Base-by-base conservation (phyloP, 106 monocot species). In the Narthecium ossifragum region DNA sequence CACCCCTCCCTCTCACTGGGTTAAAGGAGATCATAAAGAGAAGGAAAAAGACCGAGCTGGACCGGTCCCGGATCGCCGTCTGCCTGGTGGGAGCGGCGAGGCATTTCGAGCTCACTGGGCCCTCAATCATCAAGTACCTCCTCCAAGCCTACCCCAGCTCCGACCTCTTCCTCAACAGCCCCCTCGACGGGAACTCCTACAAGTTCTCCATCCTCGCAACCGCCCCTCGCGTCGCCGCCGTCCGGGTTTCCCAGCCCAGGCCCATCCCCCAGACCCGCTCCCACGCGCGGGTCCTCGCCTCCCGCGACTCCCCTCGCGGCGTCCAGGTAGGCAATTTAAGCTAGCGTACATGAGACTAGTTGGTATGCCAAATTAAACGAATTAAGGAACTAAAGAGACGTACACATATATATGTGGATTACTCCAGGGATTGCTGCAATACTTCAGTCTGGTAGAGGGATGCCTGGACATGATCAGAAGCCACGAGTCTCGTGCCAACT, bases 101-200 rank as follows among this genome's bases (percentile, higher is more conserved):
- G 63, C 63, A 81, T 67, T 96, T 96, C 68, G 96, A 96, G 71
- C 84, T 96, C 34, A 90, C 96, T 8, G 96, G 90, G 2, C 86
- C 90, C 22, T 87, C 96, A 31, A 96, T 96, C 59, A 26, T 84
- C 34, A 75, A 67, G 72, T 65, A 90, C 68, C 5, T 96, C 3
- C 53, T 96, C 25, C 8, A 39, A 17, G 67, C 68, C 55, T 82
- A 79, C 31, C 77, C 77, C 8, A 51, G 34, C 27, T 73, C 83
- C 2, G 94, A 96, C 53, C 67, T 96, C 24, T 96, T 96, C 68
- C 78, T 96, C 14, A 69, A 96, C 52, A 62, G 72, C 51, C 90
- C 90, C 18, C 66, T 90, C 21, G 96, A 96, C 47, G 14, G 14
- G 61, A 74, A 96, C 32, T 56, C 90, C 2, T 96, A 75, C 76